Conservation (phyloP, 2,329 filamentous ascomycete species). For the Aspergillus sp. region DNA sequence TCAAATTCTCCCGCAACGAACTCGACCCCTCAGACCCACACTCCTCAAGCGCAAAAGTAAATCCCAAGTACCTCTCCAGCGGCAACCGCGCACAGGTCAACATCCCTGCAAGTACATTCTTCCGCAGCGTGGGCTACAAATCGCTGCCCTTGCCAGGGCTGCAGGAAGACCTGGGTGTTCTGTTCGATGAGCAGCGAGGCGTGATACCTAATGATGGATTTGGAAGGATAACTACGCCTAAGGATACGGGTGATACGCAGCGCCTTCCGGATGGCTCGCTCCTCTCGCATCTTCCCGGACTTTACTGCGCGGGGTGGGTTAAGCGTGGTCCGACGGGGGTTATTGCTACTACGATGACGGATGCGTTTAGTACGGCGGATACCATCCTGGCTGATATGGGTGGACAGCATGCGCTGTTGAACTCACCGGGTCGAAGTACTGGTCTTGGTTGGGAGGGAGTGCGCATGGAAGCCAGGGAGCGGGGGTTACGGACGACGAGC, state of each 20-base stretch:
- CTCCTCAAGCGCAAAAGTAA: conserved; percentile 43
- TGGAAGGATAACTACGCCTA: conserved; percentile 58
- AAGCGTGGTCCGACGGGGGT: conserved; percentile 92
- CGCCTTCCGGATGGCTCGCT: conserved; percentile 30
- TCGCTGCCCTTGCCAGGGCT: conserved; percentile 72
- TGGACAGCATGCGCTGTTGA: conserved; percentile 39
- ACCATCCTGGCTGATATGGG: conserved; percentile 70
- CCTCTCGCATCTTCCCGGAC: conserved; percentile 54
- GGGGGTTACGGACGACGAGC: conserved; percentile 57
- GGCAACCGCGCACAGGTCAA: conserved; percentile 42
- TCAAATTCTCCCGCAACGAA: conserved; percentile 57
- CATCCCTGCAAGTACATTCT: conserved; percentile 65
- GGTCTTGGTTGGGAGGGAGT: conserved; percentile 71
- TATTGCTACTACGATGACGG: conserved; percentile 91
- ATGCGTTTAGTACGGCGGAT: conserved; percentile 85
- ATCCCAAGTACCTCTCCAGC: conserved; percentile 43
- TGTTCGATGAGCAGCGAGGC: conserved; percentile 68
- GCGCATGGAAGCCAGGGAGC: conserved; percentile 50
- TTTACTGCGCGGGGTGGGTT: conserved; percentile 96
- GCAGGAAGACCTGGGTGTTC: conserved; percentile 58
- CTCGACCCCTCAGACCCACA: conserved; percentile 45
- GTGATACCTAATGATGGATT: conserved; percentile 75
- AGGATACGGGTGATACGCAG: conserved; percentile 14
- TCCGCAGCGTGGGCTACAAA: conserved; percentile 93
- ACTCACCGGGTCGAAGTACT: conserved; percentile 33